A percentile compares a stretch with the other conserved stretches of the same genome.
phyloP scores from a whole-genome alignment of 2,329 filamentous ascomycete species.

The Penicillium vulpinum region DNA sequence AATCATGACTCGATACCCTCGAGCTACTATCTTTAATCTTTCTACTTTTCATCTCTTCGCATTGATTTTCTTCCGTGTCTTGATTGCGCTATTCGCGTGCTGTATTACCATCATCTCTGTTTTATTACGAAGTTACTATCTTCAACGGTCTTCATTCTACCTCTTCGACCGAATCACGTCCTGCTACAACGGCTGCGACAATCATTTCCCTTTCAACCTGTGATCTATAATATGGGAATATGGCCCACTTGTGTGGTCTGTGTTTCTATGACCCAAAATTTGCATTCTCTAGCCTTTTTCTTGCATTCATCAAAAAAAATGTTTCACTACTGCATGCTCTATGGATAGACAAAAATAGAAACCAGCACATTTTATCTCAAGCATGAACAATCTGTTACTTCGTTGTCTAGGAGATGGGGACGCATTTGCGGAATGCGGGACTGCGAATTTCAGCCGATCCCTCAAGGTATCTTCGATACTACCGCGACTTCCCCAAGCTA shows the following conservation, averaged over 20 bases:
- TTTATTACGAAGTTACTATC: neutral
- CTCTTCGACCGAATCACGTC: neutral
- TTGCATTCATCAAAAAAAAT: slow-evolving; percentile 1
- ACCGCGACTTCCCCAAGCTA: neutral
- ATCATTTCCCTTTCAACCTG: neutral
- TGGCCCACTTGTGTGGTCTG: neutral
- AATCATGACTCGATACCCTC: slow-evolving; percentile 12
- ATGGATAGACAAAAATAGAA: slow-evolving; percentile 2
- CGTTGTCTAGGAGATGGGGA: slow-evolving; percentile 1
- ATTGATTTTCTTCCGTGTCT: neutral
- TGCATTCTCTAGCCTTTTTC: neutral
- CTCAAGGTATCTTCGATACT: slow-evolving; percentile 1
- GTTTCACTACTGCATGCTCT: neutral
- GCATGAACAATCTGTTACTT: neutral
- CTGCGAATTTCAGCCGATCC: neutral
- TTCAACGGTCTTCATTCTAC: neutral
- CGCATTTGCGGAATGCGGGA: slow-evolving; percentile 8
- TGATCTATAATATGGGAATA: neutral
- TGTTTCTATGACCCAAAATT: neutral
- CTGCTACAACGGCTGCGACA: neutral
- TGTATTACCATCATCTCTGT: slow-evolving; percentile 6
- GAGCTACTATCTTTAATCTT: slow-evolving; percentile 14
- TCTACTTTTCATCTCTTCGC: neutral
- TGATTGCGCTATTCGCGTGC: neutral
- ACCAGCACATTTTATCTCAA: neutral